A percentile compares a stretch with the other conserved stretches of the same genome.
phyloP scores from a whole-genome alignment of 345 rosid species.

The Anacardium occidentale region DNA sequence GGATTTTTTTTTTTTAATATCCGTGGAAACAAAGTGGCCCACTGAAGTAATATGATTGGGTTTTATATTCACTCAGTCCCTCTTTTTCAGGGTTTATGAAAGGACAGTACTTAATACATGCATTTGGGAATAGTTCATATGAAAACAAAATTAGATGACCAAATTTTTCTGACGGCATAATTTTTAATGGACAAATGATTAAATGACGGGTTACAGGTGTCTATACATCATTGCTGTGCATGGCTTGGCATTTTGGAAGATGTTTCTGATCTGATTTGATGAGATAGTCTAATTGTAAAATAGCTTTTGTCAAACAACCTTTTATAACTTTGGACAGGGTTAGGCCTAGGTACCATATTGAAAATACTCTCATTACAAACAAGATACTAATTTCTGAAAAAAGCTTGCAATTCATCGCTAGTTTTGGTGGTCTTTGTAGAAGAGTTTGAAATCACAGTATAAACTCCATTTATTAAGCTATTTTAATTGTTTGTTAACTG shows the following conservation, averaged over 20 bases:
- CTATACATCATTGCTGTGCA: conserved; percentile 12
- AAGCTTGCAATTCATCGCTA: too few species aligned
- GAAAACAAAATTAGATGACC: conserved; percentile 17
- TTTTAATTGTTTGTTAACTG: background rate
- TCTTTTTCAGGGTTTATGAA: conserved; percentile 45
- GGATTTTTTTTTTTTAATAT: background rate
- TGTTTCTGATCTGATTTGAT: background rate
- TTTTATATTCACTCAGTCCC: conserved; percentile 34
- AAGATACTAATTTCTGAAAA: background rate
- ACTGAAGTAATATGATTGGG: conserved; percentile 30
- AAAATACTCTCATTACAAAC: background rate
- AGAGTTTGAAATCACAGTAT: too few species aligned
- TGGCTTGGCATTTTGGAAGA: conserved; percentile 19
- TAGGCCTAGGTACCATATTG: background rate
- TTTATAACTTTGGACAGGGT: background rate
- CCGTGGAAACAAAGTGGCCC: conserved; percentile 9
- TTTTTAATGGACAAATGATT: conserved; percentile 13
- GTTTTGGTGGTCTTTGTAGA: background rate
- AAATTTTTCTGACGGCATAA: conserved; percentile 15
- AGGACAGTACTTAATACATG: conserved; percentile 32
- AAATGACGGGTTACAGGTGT: conserved; percentile 11
- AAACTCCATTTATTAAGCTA: background rate
- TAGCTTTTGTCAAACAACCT: background rate
- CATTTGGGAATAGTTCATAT: conserved; percentile 20
- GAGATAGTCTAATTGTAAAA: background rate